phyloP scores from a whole-genome alignment of 1,284 basidiomycete genomes.

The Tilletia setariae region DNA sequence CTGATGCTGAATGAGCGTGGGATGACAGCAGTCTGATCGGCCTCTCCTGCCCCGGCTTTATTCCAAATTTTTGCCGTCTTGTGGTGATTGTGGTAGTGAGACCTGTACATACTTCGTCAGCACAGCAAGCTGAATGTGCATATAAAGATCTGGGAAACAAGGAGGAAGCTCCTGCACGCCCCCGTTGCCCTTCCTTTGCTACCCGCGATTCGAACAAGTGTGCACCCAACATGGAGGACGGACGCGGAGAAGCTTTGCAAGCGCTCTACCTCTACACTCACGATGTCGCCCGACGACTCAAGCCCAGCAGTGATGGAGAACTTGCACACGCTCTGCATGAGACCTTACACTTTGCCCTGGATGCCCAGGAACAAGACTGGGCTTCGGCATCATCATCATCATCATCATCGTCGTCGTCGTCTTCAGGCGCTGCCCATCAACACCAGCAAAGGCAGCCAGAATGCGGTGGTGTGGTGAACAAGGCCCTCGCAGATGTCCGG shows the following conservation, averaged over 20 bases:
- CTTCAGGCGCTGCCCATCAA: not conserved
- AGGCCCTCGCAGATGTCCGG: too few species aligned
- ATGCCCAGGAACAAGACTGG: constrained; percentile 43
- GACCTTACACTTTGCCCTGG: constrained; percentile 46
- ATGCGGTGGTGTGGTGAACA: too few species aligned
- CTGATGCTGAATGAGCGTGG: too few species aligned
- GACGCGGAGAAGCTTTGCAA: constrained; percentile 17
- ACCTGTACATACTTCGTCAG: too few species aligned
- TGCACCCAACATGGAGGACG: not conserved
- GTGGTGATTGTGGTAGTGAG: too few species aligned
- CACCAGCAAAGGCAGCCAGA: not conserved
- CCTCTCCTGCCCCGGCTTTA: too few species aligned
- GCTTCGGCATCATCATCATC: constrained; percentile 4
- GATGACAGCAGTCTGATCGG: too few species aligned
- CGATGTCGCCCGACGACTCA: constrained; percentile 40
- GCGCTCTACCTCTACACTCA: constrained; percentile 43
- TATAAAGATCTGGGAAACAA: too few species aligned
- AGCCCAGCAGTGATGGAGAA: constrained; percentile 44
- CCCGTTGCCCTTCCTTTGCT: not conserved
- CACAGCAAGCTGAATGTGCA: too few species aligned
- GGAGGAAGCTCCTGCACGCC: too few species aligned
- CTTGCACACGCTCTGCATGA: constrained; percentile 46
- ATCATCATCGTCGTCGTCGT: not conserved
- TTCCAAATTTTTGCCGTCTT: too few species aligned
- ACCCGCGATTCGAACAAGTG: not conserved